A percentile compares a stretch with the other conserved stretches of the same genome.
Evolutionary conservation across 805 yeast species (phyloP).

Genomic region (Saccharomycopsis babjevae): DNA sequence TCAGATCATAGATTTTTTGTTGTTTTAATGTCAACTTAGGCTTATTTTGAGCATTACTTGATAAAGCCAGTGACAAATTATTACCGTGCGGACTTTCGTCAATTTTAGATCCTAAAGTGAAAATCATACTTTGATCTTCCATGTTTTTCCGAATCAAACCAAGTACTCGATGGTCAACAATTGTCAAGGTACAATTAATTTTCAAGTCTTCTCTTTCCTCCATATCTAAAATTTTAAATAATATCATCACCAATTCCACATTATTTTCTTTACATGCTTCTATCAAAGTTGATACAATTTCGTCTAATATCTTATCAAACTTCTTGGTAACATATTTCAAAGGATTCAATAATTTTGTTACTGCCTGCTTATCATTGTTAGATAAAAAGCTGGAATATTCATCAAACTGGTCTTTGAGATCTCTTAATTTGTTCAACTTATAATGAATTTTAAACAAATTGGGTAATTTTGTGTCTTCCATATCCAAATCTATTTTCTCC

Average conservation of each 20-base stretch:
- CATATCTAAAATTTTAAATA: constrained; percentile 66
- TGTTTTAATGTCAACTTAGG: constrained; percentile 18
- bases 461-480: constrained; percentile 37
- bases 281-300: constrained; percentile 56
- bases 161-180: constrained; percentile 23
- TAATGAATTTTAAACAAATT: constrained; percentile 60
- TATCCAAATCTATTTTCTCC: constrained; percentile 21
- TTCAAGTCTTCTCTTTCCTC: constrained; percentile 76
- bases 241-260: constrained; percentile 52
- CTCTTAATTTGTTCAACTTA: constrained; percentile 58
- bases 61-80: not conserved
- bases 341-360: constrained; percentile 45
- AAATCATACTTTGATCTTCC: constrained; percentile 19
- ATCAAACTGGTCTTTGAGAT: constrained; percentile 66
- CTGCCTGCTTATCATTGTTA: constrained; percentile 57
- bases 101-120: constrained; percentile 15
- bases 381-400: constrained; percentile 39
- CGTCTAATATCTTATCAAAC: constrained; percentile 55
- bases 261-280: constrained; percentile 69
- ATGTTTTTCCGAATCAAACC: constrained; percentile 16
- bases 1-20: constrained; percentile 14
- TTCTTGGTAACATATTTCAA: constrained; percentile 37
- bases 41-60: not conserved
- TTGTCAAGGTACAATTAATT: constrained; percentile 26
- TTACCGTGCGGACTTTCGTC: constrained; percentile 4